Conservation (phyloP, 768 basidiomycete genomes). For the Lactifluus hygrophoroides region DNA sequence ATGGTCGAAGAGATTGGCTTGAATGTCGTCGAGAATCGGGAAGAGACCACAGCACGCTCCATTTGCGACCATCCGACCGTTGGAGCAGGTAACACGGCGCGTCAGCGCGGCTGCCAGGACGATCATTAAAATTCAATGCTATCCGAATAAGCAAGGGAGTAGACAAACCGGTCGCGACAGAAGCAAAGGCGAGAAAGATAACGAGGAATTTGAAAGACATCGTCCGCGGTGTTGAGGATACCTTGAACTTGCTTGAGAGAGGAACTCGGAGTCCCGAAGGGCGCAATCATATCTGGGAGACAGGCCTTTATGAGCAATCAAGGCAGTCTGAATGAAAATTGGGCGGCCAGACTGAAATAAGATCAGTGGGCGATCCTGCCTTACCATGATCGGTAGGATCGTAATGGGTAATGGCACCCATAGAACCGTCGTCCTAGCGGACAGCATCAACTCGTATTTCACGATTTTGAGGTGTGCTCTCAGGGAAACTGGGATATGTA, state of each 20-base stretch:
- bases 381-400: background rate
- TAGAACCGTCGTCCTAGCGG: background rate
- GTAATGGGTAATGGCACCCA: background rate
- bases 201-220: conserved; percentile 24
- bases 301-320: background rate
- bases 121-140: background rate
- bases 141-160: background rate
- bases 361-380: background rate
- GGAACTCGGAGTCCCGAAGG: background rate
- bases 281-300: background rate
- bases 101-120: conserved; percentile 17
- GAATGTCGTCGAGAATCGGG: conserved; percentile 27
- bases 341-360: background rate
- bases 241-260: background rate
- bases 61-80: conserved; percentile 25
- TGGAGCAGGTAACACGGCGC: conserved; percentile 24
- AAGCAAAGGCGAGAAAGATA: conserved; percentile 14
- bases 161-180: conserved; percentile 16
- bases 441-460: background rate
- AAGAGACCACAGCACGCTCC: conserved; percentile 28
- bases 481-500: background rate
- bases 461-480: background rate
- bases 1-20: conserved; percentile 25
- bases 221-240: background rate
- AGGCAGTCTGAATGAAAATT: background rate